A percentile compares a stretch with the other conserved stretches of the same genome.
These are phyloP conservation scores for Primulina eburnea DNA, from an alignment of 257 asterid genomes.

Conservation along the genomic window DNA sequence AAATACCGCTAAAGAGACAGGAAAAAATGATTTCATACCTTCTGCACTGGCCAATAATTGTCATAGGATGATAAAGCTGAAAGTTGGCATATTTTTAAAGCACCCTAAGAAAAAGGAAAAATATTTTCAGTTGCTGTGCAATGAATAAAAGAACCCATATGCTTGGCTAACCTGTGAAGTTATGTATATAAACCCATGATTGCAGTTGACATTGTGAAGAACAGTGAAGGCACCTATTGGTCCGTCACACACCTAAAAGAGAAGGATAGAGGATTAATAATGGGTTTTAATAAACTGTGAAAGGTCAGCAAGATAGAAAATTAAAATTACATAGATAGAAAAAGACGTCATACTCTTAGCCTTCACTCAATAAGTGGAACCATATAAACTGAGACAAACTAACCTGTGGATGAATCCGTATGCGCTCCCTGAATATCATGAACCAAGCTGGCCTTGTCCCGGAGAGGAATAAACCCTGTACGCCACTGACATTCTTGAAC, in stretches of 20 bases:
- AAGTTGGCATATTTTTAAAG: conserved; percentile 92
- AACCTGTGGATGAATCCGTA: conserved; percentile 93
- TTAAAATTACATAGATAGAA: neutral
- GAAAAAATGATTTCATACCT: conserved; percentile 40
- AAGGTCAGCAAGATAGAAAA: conserved; percentile 3
- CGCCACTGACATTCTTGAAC: conserved; percentile 88
- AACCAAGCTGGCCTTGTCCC: conserved; percentile 92
- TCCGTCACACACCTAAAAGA: conserved; percentile 86
- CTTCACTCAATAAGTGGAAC: conserved; percentile 5
- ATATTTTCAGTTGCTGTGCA: conserved; percentile 8
- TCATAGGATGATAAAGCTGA: conserved; percentile 66
- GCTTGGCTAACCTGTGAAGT: conserved; percentile 69
- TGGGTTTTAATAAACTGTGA: neutral
- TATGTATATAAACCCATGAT: conserved; percentile 85
- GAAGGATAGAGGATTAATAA: conserved; percentile 24
- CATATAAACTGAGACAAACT: conserved; percentile 28
- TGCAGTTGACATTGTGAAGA: conserved; percentile 93
- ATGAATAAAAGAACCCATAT: conserved; percentile 3
- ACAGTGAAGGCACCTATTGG: conserved; percentile 91
- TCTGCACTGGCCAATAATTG: conserved; percentile 94
- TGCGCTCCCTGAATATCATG: conserved; percentile 91
- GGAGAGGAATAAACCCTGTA: conserved; percentile 76
- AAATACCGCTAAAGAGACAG: conserved; percentile 16
- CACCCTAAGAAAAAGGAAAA: conserved; percentile 55
- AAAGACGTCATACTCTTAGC: neutral